A percentile compares a stretch with the other conserved stretches of the same genome.
These are phyloP conservation scores for Cetraspora pellucida DNA, from an alignment of 192 early-diverging fungal genomes.

Conservation along the genomic window DNA sequence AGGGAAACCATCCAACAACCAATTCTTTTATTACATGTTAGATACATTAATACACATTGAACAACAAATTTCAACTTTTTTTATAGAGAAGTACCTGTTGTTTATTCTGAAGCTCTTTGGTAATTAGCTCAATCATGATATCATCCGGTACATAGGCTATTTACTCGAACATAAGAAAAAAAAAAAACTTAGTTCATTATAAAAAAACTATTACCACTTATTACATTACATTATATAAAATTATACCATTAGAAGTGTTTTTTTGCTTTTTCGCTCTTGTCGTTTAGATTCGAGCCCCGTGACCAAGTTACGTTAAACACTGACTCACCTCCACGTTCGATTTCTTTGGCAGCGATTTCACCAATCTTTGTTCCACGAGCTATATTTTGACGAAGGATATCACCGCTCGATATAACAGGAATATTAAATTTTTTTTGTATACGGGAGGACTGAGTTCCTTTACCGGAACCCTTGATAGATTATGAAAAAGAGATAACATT, in stretches of 20 bases:
- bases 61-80: constrained; percentile 6
- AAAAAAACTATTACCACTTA: neutral
- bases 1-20: constrained; percentile 93
- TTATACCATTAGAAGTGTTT: neutral
- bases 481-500: neutral
- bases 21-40: constrained; percentile 56
- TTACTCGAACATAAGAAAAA: neutral
- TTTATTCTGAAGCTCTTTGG: constrained; percentile 58
- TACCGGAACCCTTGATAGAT: constrained; percentile 69
- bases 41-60: neutral
- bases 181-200: neutral
- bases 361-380: constrained; percentile 64
- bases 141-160: constrained; percentile 70
- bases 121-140: constrained; percentile 67
- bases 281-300: constrained; percentile 5
- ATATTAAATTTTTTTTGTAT: constrained; percentile 71
- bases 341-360: constrained; percentile 57
- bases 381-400: constrained; percentile 85
- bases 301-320: neutral
- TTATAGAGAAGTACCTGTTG: constrained; percentile 38
- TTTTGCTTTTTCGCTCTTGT: constrained; percentile 5
- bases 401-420: constrained; percentile 79
- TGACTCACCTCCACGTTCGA: constrained; percentile 46
- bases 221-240: neutral
- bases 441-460: constrained; percentile 88